These are phyloP conservation scores for Agroathelia rolfsii DNA, from an alignment of 1,284 basidiomycete species.

Conservation along the genomic window DNA sequence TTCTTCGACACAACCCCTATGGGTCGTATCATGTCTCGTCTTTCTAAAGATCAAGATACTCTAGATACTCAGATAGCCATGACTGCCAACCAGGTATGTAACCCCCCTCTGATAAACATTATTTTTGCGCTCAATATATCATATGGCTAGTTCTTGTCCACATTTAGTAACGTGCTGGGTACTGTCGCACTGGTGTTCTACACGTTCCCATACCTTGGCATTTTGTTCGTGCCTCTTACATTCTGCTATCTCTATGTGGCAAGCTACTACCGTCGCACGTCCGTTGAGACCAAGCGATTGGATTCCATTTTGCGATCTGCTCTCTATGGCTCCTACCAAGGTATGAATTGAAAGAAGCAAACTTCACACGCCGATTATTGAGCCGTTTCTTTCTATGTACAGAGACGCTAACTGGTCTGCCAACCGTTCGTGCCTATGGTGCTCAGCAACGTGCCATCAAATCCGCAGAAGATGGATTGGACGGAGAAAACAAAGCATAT, in stretches of 20 bases:
- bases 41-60: conserved; percentile 57
- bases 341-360: conserved; percentile 13
- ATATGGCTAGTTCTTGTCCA: conserved; percentile 31
- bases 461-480: conserved; percentile 48
- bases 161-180: conserved; percentile 39
- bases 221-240: conserved; percentile 44
- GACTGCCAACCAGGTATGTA: too few relatives aligned
- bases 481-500: conserved; percentile 72
- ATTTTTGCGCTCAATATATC: background rate
- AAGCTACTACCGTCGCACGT: conserved; percentile 44
- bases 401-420: conserved; percentile 44
- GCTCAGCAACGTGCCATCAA: conserved; percentile 34
- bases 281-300: conserved; percentile 59
- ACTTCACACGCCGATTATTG: too few relatives aligned
- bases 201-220: conserved; percentile 51
- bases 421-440: conserved; percentile 46
- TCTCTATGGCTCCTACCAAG: conserved; percentile 47
- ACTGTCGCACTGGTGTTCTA: conserved; percentile 53
- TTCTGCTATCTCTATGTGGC: conserved; percentile 39
- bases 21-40: conserved; percentile 51
- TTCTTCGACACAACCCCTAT: conserved; percentile 83
- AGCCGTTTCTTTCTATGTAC: background rate
- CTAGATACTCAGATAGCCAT: conserved; percentile 41
- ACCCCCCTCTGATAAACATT: conserved; percentile 8
- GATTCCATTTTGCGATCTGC: conserved; percentile 60